phyloP scores from a whole-genome alignment of 2,329 filamentous ascomycete species.

The Stemphylium vesicarium region DNA sequence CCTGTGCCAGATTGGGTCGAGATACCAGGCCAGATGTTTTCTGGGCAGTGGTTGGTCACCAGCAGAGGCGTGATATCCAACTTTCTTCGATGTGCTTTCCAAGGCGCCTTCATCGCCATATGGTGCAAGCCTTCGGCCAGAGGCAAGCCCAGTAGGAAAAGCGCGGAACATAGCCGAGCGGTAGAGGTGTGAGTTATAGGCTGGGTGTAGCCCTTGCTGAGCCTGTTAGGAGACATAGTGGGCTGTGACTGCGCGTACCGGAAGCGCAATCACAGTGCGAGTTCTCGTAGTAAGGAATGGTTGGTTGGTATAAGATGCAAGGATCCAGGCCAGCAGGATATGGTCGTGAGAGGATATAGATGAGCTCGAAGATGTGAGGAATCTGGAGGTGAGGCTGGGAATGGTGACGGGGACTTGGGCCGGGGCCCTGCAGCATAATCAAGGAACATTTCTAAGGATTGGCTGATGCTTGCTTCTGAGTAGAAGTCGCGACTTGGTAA shows the following conservation, averaged over 20 bases:
- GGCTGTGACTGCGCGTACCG: constrained; percentile 16
- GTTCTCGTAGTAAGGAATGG: constrained; percentile 13
- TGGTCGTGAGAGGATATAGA: constrained; percentile 18
- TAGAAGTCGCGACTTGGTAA: constrained; percentile 33
- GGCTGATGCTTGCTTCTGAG: constrained; percentile 27
- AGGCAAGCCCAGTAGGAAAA: constrained; percentile 32
- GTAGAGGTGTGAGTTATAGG: constrained; percentile 17
- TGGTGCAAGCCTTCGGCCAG: constrained; percentile 40
- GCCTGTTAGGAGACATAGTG: constrained; percentile 26
- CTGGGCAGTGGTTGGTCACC: constrained; percentile 73
- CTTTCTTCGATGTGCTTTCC: constrained; percentile 39
- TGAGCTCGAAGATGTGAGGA: neutral
- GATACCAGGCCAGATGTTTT: constrained; percentile 78
- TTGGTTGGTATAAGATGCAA: constrained; percentile 18
- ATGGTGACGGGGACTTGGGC: constrained; percentile 8
- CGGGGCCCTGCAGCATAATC: constrained; percentile 23
- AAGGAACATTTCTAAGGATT: constrained; percentile 24
- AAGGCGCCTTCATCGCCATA: constrained; percentile 41
- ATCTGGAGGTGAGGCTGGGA: constrained; percentile 2
- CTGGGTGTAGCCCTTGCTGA: constrained; percentile 10
- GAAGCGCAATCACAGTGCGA: constrained; percentile 17
- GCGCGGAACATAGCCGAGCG: constrained; percentile 27
- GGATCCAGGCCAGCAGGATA: constrained; percentile 20
- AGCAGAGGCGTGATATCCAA: constrained; percentile 60
- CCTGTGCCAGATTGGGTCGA: constrained; percentile 74